Conservation (phyloP, 768 basidiomycete species). For the Mycena rosella region DNA sequence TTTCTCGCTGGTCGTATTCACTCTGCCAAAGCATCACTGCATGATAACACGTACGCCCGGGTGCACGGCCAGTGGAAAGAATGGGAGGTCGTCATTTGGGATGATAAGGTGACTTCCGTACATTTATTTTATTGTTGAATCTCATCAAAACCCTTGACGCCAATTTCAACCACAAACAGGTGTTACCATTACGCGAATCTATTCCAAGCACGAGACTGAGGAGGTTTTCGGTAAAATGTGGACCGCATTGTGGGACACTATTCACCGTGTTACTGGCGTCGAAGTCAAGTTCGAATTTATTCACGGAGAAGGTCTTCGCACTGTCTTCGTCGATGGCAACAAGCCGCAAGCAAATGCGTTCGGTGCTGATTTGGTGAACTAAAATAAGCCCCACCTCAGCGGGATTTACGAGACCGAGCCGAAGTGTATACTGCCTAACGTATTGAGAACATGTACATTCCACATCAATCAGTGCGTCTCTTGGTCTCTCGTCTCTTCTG, state of each 20-base stretch:
- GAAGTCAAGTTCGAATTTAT: constrained; percentile 35
- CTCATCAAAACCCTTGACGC: background rate
- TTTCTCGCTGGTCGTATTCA: constrained; percentile 31
- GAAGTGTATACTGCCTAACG: constrained; percentile 27
- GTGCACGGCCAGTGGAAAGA: constrained; percentile 38
- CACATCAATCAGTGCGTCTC: no score
- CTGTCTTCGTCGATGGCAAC: constrained; percentile 38
- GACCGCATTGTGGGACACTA: constrained; percentile 32
- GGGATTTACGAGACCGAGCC: constrained; percentile 35
- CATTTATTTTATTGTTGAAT: background rate
- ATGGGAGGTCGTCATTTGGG: constrained; percentile 41
- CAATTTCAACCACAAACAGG: constrained; percentile 23
- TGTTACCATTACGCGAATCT: constrained; percentile 34
- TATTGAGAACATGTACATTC: constrained; percentile 35
- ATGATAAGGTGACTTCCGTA: constrained; percentile 33
- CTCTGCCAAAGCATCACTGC: constrained; percentile 12
- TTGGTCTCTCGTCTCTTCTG: background rate
- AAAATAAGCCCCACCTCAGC: constrained; percentile 32
- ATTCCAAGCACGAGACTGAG: constrained; percentile 32
- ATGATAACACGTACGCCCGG: constrained; percentile 39
- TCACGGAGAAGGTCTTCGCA: constrained; percentile 7
- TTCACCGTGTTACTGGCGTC: constrained; percentile 34
- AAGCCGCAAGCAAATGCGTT: constrained; percentile 34
- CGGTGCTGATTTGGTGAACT: constrained; percentile 28
- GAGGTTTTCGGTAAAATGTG: constrained; percentile 36